Evolutionary conservation across 495 filamentous ascomycete species (phyloP).

Genomic region (Penicillium chermesinum): DNA sequence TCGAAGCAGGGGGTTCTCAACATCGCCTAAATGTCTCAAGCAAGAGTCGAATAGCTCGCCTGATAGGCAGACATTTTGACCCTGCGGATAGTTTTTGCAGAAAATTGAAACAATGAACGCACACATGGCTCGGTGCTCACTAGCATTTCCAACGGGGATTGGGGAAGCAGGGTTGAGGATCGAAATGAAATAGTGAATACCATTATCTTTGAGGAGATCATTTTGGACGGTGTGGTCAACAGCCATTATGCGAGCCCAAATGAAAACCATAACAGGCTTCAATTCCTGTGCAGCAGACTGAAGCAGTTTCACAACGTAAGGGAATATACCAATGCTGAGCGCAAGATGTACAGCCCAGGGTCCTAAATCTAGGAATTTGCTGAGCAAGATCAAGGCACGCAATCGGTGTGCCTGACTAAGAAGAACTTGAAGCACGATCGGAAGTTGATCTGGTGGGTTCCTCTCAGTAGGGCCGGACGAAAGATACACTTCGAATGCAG

Average conservation of each 20-base stretch:
- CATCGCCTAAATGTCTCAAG: slow-evolving; percentile 72
- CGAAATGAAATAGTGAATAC: slow-evolving; percentile 90
- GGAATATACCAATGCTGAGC: slow-evolving; percentile 96
- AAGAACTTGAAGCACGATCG: slow-evolving; percentile 92
- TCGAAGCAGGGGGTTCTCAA: slow-evolving; percentile 79
- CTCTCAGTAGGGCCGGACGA: slow-evolving; percentile 76
- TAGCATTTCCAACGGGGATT: slow-evolving; percentile 77
- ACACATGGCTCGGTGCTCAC: slow-evolving; percentile 97
- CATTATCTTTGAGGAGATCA: slow-evolving; percentile 92
- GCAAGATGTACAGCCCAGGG: slow-evolving; percentile 98
- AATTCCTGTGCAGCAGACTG: slow-evolving; percentile 93
- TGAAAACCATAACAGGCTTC: slow-evolving; percentile 99
- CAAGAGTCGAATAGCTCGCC: slow-evolving; percentile 78
- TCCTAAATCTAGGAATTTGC: slow-evolving; percentile 89
- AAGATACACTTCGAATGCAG: slow-evolving; percentile 97
- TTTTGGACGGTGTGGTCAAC: slow-evolving; percentile 90
- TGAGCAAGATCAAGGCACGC: slow-evolving; percentile 86
- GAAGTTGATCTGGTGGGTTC: slow-evolving; percentile 87
- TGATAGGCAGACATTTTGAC: slow-evolving; percentile 81
- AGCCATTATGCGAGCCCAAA: slow-evolving; percentile 95
- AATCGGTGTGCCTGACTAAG: slow-evolving; percentile 92
- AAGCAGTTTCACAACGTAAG: slow-evolving; percentile 91
- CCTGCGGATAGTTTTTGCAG: slow-evolving; percentile 87
- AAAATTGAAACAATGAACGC: slow-evolving; percentile 97
- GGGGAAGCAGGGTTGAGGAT: slow-evolving; percentile 79